Evolutionary conservation across 176 grass and related monocot species (phyloP), one percentile per base, ranked within the genome.

Genomic region (Tillandsia leiboldiana): DNA sequence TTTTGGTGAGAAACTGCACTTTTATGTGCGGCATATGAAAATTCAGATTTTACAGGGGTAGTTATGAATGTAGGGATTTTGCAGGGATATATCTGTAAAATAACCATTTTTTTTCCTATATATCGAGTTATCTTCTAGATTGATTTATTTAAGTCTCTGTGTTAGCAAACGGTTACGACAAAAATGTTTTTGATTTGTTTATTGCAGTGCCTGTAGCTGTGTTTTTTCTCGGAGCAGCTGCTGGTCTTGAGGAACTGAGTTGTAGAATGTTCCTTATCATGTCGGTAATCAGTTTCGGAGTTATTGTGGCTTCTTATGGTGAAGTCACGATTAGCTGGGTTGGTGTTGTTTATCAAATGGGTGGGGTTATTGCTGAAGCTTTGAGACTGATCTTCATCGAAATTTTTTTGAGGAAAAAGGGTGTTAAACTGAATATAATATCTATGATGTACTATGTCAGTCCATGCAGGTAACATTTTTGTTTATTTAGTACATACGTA

Each of bases 391-490:
- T 93, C 68, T 97, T 97, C 72, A 92, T 97, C 12, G 94, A 97
- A 73, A 90, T 97, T 74, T 97, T 97, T 82, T 77, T 97, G 53
- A 97, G 93, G 84, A 97, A 90, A 83, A 97, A 97, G 26, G 94
- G 94, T 68, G 86, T 97, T 64, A 87, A 75, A 58, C 67, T 99
- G 63, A 97, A 99, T 64, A 76, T 89, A 67, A 92, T 99, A 77
- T 99, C 94, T 66, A 93, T 92, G 87, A 99, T 99, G 94, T 99
- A 87, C 62, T 99, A 99, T 74, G 94, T 99, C 63, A 99, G 94
- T 72, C 89, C 94, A 2, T 99, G 89, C 94, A 99, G 94, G 94
- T 99, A 70, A 50, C 17, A n/a, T 67, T 6, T 68, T 49, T 67
- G 28, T 24, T 63, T 42, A 6, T 42, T 7, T 42, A 42, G 33